Conservation (phyloP, 2,329 filamentous ascomycete species). For the Sporothrix mexicana region DNA sequence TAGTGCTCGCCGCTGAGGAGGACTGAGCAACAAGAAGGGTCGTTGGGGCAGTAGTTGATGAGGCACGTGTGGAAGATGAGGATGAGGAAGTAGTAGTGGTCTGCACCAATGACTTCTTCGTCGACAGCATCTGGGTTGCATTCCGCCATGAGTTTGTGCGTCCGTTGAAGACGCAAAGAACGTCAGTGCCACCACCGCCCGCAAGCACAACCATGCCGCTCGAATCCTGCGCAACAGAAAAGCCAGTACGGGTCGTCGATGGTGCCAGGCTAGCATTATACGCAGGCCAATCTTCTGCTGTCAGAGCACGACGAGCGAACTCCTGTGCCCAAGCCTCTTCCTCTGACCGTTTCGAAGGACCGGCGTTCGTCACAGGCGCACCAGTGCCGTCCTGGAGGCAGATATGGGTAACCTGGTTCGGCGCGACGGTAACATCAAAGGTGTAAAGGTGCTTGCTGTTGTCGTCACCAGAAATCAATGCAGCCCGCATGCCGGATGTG, state of each 20-base stretch:
- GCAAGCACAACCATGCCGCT: conserved; percentile 75
- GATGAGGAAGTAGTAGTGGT: conserved; percentile 40
- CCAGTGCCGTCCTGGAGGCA: conserved; percentile 69
- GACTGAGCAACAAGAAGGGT: conserved; percentile 36
- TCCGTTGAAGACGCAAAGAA: conserved; percentile 78
- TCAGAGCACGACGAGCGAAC: conserved; percentile 48
- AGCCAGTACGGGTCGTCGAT: conserved; percentile 66
- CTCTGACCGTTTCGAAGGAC: conserved; percentile 31
- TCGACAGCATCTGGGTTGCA: conserved; percentile 66
- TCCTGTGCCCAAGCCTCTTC: not conserved
- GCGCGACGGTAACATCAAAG: conserved; percentile 75
- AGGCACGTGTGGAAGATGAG: conserved; percentile 42
- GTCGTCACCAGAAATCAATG: conserved; percentile 73
- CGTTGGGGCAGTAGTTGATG: conserved; percentile 36
- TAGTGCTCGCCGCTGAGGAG: conserved; percentile 38
- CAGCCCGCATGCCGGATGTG: conserved; percentile 61
- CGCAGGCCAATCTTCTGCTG: conserved; percentile 70
- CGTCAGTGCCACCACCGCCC: conserved; percentile 69
- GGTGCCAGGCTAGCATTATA: conserved; percentile 81
- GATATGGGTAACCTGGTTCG: conserved; percentile 75
- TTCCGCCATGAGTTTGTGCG: conserved; percentile 80
- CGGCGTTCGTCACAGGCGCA: conserved; percentile 51
- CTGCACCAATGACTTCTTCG: conserved; percentile 45
- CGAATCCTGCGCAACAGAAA: conserved; percentile 71
- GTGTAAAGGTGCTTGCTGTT: conserved; percentile 78